Conservation (phyloP, 441 rosid species). For the Gossypium schwendimanii region DNA sequence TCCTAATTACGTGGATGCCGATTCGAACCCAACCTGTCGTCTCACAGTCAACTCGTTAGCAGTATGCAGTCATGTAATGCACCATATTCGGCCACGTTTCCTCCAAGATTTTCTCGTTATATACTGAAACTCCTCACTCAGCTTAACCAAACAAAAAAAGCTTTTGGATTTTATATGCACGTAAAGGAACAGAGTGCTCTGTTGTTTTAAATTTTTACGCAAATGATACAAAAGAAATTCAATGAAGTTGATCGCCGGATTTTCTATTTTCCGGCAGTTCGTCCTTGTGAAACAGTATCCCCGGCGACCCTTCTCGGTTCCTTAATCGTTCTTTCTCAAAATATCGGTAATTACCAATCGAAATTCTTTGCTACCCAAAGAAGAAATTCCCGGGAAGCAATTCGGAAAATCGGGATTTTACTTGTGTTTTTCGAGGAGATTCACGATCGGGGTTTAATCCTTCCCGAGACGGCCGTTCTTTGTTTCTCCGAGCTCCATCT, state of each 20-base stretch:
- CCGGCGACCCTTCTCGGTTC: slow-evolving; percentile 48
- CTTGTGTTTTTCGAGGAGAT: slow-evolving; percentile 53
- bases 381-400: slow-evolving; percentile 36
- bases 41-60: slow-evolving; percentile 13
- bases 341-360: slow-evolving; percentile 33
- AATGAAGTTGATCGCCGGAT: slow-evolving; percentile 43
- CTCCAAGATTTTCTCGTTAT: slow-evolving; percentile 4
- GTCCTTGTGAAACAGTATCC: slow-evolving; percentile 51
- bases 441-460: slow-evolving; percentile 18
- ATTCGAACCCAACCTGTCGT: slow-evolving; percentile 8
- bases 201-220: background rate
- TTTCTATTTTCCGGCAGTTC: slow-evolving; percentile 60
- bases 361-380: slow-evolving; percentile 43
- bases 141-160: background rate
- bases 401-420: slow-evolving; percentile 46
- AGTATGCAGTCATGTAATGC: background rate
- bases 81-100: slow-evolving; percentile 33
- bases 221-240: slow-evolving; percentile 36
- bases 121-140: background rate
- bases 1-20: background rate
- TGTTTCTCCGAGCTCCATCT: slow-evolving; percentile 63
- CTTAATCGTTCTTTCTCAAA: slow-evolving; percentile 34
- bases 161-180: background rate
- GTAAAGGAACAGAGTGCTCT: background rate
- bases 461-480: slow-evolving; percentile 30